These are phyloP conservation scores for Pleomassaria siparia DNA, from an alignment of 2,329 filamentous ascomycete genomes.

Conservation along the genomic window DNA sequence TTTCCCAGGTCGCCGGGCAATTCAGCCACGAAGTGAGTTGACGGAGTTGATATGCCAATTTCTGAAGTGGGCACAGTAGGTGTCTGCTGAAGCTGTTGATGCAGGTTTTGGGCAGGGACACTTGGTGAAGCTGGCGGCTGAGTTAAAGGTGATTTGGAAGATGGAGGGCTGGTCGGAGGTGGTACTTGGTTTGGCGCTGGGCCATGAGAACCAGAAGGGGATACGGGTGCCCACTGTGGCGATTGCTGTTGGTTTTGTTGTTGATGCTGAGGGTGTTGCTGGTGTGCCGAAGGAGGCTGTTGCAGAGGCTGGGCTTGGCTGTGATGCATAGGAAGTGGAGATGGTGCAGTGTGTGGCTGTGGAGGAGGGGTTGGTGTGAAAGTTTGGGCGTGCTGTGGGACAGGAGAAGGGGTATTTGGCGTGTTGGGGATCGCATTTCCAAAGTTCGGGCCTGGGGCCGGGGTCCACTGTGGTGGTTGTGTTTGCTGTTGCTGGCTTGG, in stretches of 20 bases:
- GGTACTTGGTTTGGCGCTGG: conserved; percentile 13
- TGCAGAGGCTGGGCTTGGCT: conserved; percentile 6
- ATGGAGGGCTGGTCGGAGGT: conserved; percentile 20
- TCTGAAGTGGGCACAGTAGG: conserved; percentile 16
- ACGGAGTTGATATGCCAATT: conserved; percentile 7
- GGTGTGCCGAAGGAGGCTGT: not conserved
- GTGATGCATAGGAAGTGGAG: conserved; percentile 14
- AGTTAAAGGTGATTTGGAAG: conserved; percentile 13
- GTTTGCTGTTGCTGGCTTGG: conserved; percentile 7
- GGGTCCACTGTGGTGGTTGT: conserved; percentile 13
- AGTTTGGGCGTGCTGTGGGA: conserved; percentile 10
- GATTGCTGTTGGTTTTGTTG: conserved; percentile 14
- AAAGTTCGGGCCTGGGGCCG: conserved; percentile 3
- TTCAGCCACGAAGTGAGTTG: conserved; percentile 37
- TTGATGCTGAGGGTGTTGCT: conserved; percentile 6
- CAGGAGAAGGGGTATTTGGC: conserved; percentile 6
- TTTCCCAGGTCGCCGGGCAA: conserved; percentile 37
- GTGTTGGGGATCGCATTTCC: conserved; percentile 2
- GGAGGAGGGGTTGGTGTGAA: conserved; percentile 11
- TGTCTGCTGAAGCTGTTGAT: conserved; percentile 11
- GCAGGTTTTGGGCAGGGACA: conserved; percentile 4
- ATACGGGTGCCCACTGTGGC: conserved; percentile 26
- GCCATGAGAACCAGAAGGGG: conserved; percentile 16
- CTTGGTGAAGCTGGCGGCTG: conserved; percentile 15
- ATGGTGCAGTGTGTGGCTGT: conserved; percentile 15